A percentile compares a stretch with the other conserved stretches of the same genome.
Conservation (phyloP, 2,329 filamentous ascomycete species). For the Ophiostoma pallidulum region DNA sequence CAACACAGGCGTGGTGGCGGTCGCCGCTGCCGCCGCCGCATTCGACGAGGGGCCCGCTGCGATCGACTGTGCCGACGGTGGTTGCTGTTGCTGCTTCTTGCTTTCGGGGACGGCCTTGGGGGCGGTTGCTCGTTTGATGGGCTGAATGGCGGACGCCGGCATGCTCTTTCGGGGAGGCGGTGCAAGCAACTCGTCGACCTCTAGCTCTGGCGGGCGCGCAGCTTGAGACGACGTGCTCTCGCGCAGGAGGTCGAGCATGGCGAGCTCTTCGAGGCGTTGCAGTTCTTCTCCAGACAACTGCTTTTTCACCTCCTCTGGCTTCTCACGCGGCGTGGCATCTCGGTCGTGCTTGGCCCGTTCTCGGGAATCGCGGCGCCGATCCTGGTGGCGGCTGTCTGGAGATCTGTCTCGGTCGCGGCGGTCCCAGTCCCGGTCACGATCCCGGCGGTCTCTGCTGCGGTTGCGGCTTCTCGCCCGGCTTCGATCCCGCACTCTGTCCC, state of each 20-base stretch:
- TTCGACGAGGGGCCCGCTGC: constrained; percentile 18
- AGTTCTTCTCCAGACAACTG: constrained; percentile 49
- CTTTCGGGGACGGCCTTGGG: constrained; percentile 33
- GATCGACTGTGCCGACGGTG: constrained; percentile 12
- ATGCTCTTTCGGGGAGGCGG: constrained; percentile 43
- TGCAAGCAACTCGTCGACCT: constrained; percentile 45
- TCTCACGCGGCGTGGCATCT: constrained; percentile 31
- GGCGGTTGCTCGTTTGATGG: constrained; percentile 40
- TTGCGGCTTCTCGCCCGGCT: constrained; percentile 24
- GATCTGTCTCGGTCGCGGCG: constrained; percentile 13
- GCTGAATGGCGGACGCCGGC: constrained; percentile 51
- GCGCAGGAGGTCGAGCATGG: constrained; percentile 48
- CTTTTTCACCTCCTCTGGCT: constrained; percentile 40
- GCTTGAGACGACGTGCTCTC: constrained; percentile 42
- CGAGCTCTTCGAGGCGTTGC: constrained; percentile 47
- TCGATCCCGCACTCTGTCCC: constrained; percentile 25
- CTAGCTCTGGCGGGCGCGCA: constrained; percentile 42
- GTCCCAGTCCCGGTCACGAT: constrained; percentile 10
- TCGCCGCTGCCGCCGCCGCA: too few relatives aligned
- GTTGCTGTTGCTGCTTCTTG: constrained; percentile 21
- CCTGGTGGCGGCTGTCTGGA: not conserved
- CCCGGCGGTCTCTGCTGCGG: not conserved
- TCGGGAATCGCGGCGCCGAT: constrained; percentile 24
- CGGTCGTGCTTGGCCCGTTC: constrained; percentile 38
- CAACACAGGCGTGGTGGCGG: constrained; percentile 10